Evolutionary conservation across 2,329 filamentous ascomycete genomes (phyloP), one percentile per base, ranked within the genome.

Genomic region (Paradendryphiella salina): DNA sequence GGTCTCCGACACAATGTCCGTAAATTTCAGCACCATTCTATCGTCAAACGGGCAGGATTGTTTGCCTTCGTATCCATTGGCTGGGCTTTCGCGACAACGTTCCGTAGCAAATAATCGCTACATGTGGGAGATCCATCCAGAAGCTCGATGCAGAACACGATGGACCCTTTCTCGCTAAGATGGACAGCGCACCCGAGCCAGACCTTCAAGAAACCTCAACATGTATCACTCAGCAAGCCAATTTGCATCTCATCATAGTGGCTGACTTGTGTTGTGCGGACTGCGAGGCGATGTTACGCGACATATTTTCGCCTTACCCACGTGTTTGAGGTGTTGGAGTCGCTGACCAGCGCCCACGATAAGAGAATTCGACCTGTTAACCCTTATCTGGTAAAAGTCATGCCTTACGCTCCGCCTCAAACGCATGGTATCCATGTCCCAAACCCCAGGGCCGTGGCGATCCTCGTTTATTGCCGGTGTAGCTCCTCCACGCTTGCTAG

Each of bases 391-490:
- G 36, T 23, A 36, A 47, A 44, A 23, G 21, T 35, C 20, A 29
- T 38, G 26, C 34, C 38, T 50, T 49, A 32, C 11, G 29, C 28
- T 31, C 26, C 23, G 43, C 56, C 50, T 53, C 36, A 56, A 53
- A 54, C 44, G 26, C 32, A 50, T 38, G 40, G 49, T 36, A 46
- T 33, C 45, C 41, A 32, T 48, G 42, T 14, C 21, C 36, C 41
- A 50, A 43, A 39, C 41, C 41, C 38, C 40, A 46, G 54, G 31
- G 40, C 39, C 42, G 37, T 35, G 47, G 20, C 51, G 41, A 57
- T 63, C 56, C 46, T 63, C 52, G 50, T 44, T 34, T 54, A 48
- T 41, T 52, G 37, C 42, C 29, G 42, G 23, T 43, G 33, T 21
- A n/a, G 37, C 28, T 52, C 49, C 34, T 53, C 44, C 34, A 37